Conservation (phyloP, 805 yeast genomes). For the Osmozyma mogii region DNA sequence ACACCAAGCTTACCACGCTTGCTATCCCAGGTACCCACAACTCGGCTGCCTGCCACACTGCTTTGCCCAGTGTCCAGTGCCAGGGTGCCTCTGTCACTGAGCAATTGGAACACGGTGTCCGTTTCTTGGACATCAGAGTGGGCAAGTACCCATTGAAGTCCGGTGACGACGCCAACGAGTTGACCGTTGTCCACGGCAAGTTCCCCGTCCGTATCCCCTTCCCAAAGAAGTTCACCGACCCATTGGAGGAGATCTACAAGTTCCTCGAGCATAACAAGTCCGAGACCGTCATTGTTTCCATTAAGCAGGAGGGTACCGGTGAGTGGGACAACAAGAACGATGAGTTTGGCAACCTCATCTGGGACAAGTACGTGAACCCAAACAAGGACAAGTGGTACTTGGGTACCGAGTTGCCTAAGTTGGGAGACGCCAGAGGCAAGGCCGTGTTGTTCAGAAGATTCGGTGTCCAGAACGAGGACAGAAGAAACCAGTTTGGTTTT, state of each 20-base stretch:
- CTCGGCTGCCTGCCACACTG: constrained; percentile 63
- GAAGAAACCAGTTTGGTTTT: constrained; percentile 46
- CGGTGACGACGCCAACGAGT: constrained; percentile 43
- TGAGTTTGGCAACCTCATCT: constrained; percentile 56
- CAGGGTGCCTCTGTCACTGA: constrained; percentile 53
- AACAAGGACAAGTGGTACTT: constrained; percentile 54
- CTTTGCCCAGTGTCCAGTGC: constrained; percentile 72
- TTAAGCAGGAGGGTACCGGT: constrained; percentile 69
- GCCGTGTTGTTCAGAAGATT: constrained; percentile 61
- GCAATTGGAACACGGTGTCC: constrained; percentile 66
- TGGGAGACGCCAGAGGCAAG: constrained; percentile 63
- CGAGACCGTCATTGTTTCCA: constrained; percentile 58
- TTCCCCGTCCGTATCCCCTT: constrained; percentile 63
- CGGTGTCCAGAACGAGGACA: constrained; percentile 45
- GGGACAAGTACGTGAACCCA: constrained; percentile 47
- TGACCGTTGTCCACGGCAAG: constrained; percentile 67
- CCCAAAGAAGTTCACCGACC: constrained; percentile 44
- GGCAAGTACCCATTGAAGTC: constrained; percentile 49
- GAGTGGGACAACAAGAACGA: constrained; percentile 55
- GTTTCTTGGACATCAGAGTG: constrained; percentile 63
- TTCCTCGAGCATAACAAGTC: constrained; percentile 45
- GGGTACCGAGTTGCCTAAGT: constrained; percentile 44
- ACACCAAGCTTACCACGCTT: constrained; percentile 42
- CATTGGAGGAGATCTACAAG: constrained; percentile 49
- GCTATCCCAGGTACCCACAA: constrained; percentile 84